phyloP scores from a whole-genome alignment of 108 stramenopile genomes.

The Skeletonema grethae region DNA sequence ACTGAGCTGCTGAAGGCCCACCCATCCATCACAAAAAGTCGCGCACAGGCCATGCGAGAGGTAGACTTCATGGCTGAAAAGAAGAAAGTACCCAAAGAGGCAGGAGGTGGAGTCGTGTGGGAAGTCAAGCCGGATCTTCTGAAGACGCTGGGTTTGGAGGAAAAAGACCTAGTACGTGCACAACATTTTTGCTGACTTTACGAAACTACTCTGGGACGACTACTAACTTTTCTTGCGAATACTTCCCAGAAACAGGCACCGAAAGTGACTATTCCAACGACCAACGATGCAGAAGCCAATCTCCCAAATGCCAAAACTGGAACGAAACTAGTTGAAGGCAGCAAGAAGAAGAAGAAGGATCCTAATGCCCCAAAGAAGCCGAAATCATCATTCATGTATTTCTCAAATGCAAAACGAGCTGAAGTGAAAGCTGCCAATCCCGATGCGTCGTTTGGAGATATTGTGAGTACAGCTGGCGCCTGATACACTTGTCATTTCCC shows the following conservation, averaged over 20 bases:
- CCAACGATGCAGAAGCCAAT: not conserved
- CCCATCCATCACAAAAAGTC: constrained; percentile 56
- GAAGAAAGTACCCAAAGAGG: constrained; percentile 47
- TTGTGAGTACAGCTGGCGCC: constrained; percentile 43
- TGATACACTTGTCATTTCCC: not conserved
- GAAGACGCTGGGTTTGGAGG: constrained; percentile 50
- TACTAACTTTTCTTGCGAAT: not conserved
- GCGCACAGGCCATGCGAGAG: constrained; percentile 72
- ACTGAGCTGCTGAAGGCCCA: constrained; percentile 67
- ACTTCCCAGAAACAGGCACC: constrained; percentile 22
- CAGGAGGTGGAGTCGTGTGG: constrained; percentile 68
- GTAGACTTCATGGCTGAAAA: constrained; percentile 81
- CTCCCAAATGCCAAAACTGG: constrained; percentile 41
- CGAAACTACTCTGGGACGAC: not conserved
- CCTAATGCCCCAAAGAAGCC: constrained; percentile 46
- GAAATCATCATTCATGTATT: constrained; percentile 26
- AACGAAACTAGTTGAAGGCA: not conserved
- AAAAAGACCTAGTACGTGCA: constrained; percentile 44
- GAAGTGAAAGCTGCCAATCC: constrained; percentile 41
- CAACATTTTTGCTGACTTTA: not conserved
- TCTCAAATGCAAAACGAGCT: constrained; percentile 33
- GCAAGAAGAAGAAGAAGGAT: constrained; percentile 43
- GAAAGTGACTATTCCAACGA: constrained; percentile 1
- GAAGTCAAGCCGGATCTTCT: constrained; percentile 73
- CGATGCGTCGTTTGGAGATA: constrained; percentile 14